These are phyloP conservation scores for Effrenium voratum DNA, from an alignment of 73 alveolate genomes.

Conservation along the genomic window DNA sequence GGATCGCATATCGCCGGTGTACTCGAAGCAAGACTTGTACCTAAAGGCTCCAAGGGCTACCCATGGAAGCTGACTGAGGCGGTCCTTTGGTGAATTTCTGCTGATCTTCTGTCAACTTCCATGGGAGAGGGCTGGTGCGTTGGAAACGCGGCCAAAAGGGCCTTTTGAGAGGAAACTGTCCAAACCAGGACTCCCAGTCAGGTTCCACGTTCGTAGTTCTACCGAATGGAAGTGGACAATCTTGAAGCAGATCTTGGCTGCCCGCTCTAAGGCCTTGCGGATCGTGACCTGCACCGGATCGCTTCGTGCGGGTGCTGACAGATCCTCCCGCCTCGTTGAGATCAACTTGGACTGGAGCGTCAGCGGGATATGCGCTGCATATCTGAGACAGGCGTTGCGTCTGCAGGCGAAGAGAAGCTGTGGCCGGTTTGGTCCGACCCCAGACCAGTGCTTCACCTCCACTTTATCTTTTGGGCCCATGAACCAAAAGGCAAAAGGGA, in stretches of 20 bases:
- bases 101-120: too few relatives aligned
- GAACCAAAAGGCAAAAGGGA: neutral
- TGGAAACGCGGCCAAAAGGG: too few relatives aligned
- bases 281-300: slow-evolving; percentile 61
- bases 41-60: neutral
- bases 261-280: slow-evolving; percentile 7
- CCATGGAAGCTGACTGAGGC: neutral
- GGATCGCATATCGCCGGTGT: slow-evolving; percentile 64
- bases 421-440: too few relatives aligned
- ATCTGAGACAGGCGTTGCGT: slow-evolving; percentile 7
- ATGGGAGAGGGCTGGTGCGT: too few relatives aligned
- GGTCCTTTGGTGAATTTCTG: too few relatives aligned
- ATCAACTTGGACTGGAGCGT: slow-evolving; percentile 61
- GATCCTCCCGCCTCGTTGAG: slow-evolving; percentile 44
- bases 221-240: neutral
- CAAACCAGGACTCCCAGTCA: too few relatives aligned
- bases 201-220: too few relatives aligned
- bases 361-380: slow-evolving; percentile 86
- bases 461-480: neutral
- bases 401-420: too few relatives aligned
- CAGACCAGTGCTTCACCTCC: neutral
- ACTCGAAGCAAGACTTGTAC: slow-evolving; percentile 89
- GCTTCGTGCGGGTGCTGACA: neutral
- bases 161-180: too few relatives aligned
- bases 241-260: neutral